These are phyloP conservation scores for Diaporthe nobilis DNA, from an alignment of 2,329 filamentous ascomycete genomes.

Conservation along the genomic window DNA sequence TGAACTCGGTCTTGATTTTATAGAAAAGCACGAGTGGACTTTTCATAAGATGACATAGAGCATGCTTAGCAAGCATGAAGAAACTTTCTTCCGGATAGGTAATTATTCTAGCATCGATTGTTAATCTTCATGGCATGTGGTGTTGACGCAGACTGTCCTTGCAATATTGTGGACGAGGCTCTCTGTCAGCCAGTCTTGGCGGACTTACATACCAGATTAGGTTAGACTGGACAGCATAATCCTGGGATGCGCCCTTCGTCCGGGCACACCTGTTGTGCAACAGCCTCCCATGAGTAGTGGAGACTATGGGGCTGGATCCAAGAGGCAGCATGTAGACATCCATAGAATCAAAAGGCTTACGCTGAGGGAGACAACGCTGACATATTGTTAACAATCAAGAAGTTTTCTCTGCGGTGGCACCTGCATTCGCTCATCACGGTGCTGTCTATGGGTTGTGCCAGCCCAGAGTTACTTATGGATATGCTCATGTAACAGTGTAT, in stretches of 20 bases:
- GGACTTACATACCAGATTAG: constrained; percentile 11
- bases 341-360: no score
- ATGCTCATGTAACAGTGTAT: neutral
- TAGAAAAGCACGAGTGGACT: neutral
- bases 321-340: neutral
- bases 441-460: neutral
- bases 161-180: neutral
- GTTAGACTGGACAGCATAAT: neutral
- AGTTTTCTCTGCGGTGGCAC: neutral
- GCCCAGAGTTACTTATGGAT: neutral
- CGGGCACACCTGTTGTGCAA: neutral
- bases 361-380: neutral
- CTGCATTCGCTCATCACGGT: neutral
- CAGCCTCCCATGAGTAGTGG: neutral
- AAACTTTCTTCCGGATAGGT: neutral
- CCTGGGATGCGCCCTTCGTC: neutral
- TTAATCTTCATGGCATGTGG: neutral
- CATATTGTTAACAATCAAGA: no score
- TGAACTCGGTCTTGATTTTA: neutral
- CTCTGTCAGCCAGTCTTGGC: neutral
- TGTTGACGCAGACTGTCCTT: neutral
- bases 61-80: neutral
- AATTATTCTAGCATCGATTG: neutral
- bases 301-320: no score
- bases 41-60: no score